Conservation (phyloP, 73 alveolate species). For the Symbiodinium natans region DNA sequence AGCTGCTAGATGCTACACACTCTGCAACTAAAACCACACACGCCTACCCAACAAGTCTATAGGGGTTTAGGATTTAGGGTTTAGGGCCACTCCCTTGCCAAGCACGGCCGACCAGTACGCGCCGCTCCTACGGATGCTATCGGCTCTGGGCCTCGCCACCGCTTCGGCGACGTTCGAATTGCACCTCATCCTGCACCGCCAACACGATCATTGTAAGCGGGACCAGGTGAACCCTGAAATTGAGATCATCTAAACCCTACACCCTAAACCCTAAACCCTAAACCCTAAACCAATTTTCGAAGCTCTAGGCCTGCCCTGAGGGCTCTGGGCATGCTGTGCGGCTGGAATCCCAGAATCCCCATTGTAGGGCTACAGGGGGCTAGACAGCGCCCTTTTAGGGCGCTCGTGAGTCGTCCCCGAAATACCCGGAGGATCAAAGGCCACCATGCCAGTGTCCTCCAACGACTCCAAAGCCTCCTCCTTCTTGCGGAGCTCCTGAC, state of each 20-base stretch:
- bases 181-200: conserved; percentile 32
- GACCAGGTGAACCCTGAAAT: background rate
- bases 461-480: conserved; percentile 50
- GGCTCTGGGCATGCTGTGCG: background rate
- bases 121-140: background rate
- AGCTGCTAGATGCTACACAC: background rate
- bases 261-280: too few species aligned
- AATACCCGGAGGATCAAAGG: too few species aligned
- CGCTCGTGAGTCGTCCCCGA: too few species aligned
- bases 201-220: background rate
- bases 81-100: background rate
- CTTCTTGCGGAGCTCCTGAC: conserved; percentile 91
- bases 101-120: background rate
- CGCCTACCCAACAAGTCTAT: background rate
- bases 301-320: background rate
- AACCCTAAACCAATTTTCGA: too few species aligned
- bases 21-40: background rate
- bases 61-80: background rate
- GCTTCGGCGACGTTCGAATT: conserved; percentile 74
- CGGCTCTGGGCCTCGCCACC: background rate
- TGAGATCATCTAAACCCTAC: too few species aligned
- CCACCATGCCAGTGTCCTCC: conserved; percentile 12
- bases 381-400: background rate
- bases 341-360: background rate
- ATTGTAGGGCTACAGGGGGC: background rate